Base-by-base conservation (phyloP, 176 grass and related monocot genomes). In the Alopecurus myosuroides region DNA sequence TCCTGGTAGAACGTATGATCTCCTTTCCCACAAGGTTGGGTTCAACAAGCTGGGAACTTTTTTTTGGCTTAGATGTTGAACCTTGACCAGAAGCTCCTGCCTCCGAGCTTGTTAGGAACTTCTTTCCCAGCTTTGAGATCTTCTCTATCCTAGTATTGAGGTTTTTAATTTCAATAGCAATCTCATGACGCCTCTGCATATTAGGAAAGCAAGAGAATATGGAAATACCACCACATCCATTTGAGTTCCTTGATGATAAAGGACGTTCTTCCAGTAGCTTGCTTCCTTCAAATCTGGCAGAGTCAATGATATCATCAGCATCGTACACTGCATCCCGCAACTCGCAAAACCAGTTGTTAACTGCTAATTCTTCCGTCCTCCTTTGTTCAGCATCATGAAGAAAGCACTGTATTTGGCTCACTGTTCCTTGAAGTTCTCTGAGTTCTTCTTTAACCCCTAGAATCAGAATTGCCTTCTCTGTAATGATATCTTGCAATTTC, bases 1-100 rank as follows among this genome's bases (percentile, higher is more conserved):
- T 48, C 28, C 7, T 83, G 15, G 9, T 56, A 45, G 81, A 57
- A 42, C 39, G 2, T 41, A 39, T 58, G 10, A 58, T 58, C 55
- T 58, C 55, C 55, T 58, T 58, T 4, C n/a, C 55, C 9, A 58
- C 55, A 52, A 85, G 73, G 45, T 89, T 73, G 8, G 77, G 70
- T 19, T 89, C 57, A 4, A 85, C 46, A 36, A 88, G 74, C 4
- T n/a, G 14, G n/a, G 49, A 80, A 26, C 33, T 84, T 70, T 64
- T n/a, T 13, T 11, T 58, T 2, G n/a, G 55, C 23, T 58, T 26
- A 26, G 55, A 58, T 26, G 55, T 58, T 58, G 55, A 58, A 26
- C 55, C 23, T 58, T 58, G n/a, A 26, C 55, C 23, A 58, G 55
- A 58, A 25, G 55, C 10, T 12, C 23, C 55, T 25, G 23, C 49